Evolutionary conservation across 2,329 filamentous ascomycete genomes (phyloP).

Genomic region (Teratosphaeria nubilosa): DNA sequence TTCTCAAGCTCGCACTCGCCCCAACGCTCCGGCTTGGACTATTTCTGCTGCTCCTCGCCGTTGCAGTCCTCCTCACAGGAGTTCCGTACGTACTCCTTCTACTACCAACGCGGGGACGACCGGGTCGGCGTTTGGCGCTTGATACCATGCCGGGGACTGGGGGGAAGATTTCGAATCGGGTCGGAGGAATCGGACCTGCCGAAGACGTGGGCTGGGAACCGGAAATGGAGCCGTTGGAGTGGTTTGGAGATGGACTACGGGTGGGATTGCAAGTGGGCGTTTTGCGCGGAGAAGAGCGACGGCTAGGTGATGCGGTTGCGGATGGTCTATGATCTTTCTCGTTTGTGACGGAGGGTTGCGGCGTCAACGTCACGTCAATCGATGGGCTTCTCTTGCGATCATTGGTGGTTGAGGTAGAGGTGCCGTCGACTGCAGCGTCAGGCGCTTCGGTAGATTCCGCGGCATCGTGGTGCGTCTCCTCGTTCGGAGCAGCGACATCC

Average conservation of each 20-base stretch:
- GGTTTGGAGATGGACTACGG: constrained; percentile 11
- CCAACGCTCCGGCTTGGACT: constrained; percentile 5
- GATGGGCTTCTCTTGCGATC: background rate
- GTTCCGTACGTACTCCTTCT: constrained; percentile 17
- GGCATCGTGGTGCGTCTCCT: constrained; percentile 1
- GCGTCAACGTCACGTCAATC: constrained; percentile 13
- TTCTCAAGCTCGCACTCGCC: constrained; percentile 13
- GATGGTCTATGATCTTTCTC: constrained; percentile 12
- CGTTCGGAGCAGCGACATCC: constrained; percentile 1
- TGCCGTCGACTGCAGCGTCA: constrained; percentile 10
- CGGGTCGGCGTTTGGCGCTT: constrained; percentile 23
- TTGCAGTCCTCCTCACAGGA: constrained; percentile 12
- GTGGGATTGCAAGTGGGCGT: constrained; percentile 18
- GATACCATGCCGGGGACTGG: constrained; percentile 45
- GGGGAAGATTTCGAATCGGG: constrained; percentile 70
- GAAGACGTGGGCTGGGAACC: constrained; percentile 18
- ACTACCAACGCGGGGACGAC: constrained; percentile 18
- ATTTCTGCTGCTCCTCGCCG: constrained; percentile 1
- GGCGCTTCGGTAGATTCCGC: constrained; percentile 13
- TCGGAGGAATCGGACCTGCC: constrained; percentile 49
- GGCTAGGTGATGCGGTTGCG: constrained; percentile 5
- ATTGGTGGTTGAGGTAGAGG: constrained; percentile 3
- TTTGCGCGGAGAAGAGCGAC: constrained; percentile 23
- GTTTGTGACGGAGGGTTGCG: constrained; percentile 16
- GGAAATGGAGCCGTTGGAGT: constrained; percentile 10